Evolutionary conservation across 176 grass and related monocot genomes (phyloP).

Genomic region (Ananas comosus): DNA sequence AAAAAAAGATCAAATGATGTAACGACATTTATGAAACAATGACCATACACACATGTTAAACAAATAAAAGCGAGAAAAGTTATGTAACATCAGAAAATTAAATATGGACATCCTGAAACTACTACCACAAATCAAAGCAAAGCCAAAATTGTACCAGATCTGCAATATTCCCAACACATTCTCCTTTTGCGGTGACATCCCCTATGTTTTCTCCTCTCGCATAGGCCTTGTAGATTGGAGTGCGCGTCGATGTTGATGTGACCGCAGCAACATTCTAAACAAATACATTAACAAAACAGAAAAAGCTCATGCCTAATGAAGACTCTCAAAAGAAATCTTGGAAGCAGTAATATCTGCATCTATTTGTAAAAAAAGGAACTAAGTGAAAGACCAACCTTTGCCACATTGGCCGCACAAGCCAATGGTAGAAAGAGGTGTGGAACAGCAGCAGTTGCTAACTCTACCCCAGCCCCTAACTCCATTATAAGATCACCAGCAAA

Average conservation of each 20-base stretch:
- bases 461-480: constrained; percentile 96
- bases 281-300: neutral
- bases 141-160: constrained; percentile 55
- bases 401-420: constrained; percentile 90
- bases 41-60: neutral
- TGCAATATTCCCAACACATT: constrained; percentile 93
- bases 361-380: constrained; percentile 10
- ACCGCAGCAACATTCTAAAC: constrained; percentile 81
- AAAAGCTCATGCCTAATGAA: constrained; percentile 6
- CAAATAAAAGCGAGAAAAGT: no score
- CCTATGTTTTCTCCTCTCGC: constrained; percentile 98
- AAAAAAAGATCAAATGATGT: constrained; percentile 14
- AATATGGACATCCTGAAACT: no score
- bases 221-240: constrained; percentile 98
- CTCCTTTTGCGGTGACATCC: constrained; percentile 97
- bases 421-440: constrained; percentile 97
- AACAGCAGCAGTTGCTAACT: constrained; percentile 76
- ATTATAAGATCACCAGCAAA: constrained; percentile 88
- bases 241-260: constrained; percentile 92
- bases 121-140: neutral
- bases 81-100: no score
- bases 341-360: constrained; percentile 12
- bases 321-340: neutral
- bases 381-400: constrained; percentile 42
- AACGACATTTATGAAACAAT: neutral